Evolutionary conservation across 2,329 filamentous ascomycete species (phyloP), one percentile per base, ranked within the genome.

Genomic region (Diaporthe helianthi): DNA sequence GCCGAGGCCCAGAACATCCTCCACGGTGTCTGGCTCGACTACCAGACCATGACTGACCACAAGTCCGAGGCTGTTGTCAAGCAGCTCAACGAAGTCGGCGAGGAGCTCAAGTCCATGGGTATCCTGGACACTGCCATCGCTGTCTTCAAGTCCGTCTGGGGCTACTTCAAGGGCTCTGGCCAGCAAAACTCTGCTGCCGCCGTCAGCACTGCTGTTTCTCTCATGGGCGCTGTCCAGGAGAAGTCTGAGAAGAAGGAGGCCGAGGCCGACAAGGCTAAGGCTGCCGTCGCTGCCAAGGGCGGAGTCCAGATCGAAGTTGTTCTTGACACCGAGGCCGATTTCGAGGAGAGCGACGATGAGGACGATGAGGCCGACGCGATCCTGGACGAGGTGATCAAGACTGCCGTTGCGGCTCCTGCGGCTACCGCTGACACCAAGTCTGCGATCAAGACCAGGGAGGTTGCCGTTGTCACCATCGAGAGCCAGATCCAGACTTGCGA

Each of bases 121-220:
- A 70, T 70, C 26, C 51, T 71, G n/a, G 71, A 72, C 41, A 68
- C 71, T 54, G 69, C 71, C 17, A 70, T 71, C 33, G 67, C 67
- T 15, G 71, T 72, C 54, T 72, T 72, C 68, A 71, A 72, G 70
- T 70, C 65, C n/a, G 69, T 72, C 15, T 72, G 71, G 71, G 69
- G 69, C 58, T 72, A 70, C 58, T 72, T 71, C 69, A 71, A 72
- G 71, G 61, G 71, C 44, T 61, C 67, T 44, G 71, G 71, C 41
- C 53, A 71, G 60, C 70, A 72, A 65, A 72, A 53, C 51, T 72
- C 71, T 26, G 65, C 69, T 22, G 71, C 64, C 7, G 71, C 69
- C 19, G 71, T 72, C 55, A 68, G 60, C 29, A 70, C 71, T 41
- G 69, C 70, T n/a, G 67, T 71, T 24, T 41, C 70, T 13, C 63